Evolutionary conservation across 2,329 filamentous ascomycete genomes (phyloP).

Genomic region (Sarocladium oryzae): DNA sequence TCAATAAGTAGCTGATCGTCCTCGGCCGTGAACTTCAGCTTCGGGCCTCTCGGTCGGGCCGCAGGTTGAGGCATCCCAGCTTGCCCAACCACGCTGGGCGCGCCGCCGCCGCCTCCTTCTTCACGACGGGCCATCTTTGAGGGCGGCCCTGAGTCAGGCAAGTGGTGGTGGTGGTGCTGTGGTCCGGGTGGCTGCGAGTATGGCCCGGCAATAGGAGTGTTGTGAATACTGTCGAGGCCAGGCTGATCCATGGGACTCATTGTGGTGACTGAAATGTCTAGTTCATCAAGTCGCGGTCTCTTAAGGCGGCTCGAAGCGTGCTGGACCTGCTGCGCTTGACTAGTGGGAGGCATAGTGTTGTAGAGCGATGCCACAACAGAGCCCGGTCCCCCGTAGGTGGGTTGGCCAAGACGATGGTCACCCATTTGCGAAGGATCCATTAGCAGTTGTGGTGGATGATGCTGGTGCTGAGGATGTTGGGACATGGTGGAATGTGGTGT

Average conservation of each 20-base stretch:
- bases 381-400: conserved; percentile 44
- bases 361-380: conserved; percentile 47
- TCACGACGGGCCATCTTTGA: conserved; percentile 61
- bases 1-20: conserved; percentile 85
- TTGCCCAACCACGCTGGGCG: conserved; percentile 80
- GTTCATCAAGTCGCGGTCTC: conserved; percentile 50
- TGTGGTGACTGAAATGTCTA: conserved; percentile 47
- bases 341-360: conserved; percentile 36
- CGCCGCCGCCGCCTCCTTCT: conserved; percentile 51
- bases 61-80: conserved; percentile 82
- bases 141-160: conserved; percentile 66
- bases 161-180: conserved; percentile 67
- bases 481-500: conserved; percentile 8
- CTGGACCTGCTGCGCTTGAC: conserved; percentile 23
- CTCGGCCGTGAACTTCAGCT: conserved; percentile 89
- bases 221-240: conserved; percentile 50
- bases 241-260: conserved; percentile 47
- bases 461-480: conserved; percentile 32
- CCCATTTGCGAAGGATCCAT: conserved; percentile 51
- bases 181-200: conserved; percentile 40
- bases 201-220: conserved; percentile 43
- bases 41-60: conserved; percentile 73
- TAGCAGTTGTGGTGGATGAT: conserved; percentile 36
- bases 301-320: conserved; percentile 35
- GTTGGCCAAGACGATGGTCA: conserved; percentile 43